Evolutionary conservation across 2,329 filamentous ascomycete genomes (phyloP).

Genomic region (Aspergillus ustus): DNA sequence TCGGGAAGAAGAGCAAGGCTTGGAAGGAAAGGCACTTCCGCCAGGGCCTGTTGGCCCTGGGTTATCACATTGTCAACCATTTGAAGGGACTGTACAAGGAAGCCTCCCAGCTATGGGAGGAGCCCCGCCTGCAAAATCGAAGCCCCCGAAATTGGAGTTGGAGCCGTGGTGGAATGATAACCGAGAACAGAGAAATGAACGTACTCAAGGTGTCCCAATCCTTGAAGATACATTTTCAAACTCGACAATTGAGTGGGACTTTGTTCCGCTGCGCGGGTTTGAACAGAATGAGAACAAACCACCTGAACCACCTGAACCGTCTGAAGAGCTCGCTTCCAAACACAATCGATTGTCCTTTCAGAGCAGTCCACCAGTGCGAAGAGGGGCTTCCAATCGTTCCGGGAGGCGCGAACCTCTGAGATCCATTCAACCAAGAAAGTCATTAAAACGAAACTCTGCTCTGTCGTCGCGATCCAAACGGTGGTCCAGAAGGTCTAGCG

Average conservation of each 20-base stretch:
- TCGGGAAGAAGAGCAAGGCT: constrained; percentile 28
- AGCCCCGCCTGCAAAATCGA: constrained; percentile 32
- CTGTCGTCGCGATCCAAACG: constrained; percentile 42
- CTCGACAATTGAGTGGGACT: constrained; percentile 37
- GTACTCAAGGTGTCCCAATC: constrained; percentile 23
- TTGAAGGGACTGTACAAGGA: constrained; percentile 27
- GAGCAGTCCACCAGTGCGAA: constrained; percentile 35
- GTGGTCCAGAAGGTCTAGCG: constrained; percentile 44
- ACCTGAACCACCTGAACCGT: constrained; percentile 6
- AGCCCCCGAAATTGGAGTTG: constrained; percentile 41
- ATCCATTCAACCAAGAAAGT: constrained; percentile 39
- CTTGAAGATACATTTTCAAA: constrained; percentile 33
- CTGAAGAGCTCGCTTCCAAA: constrained; percentile 24
- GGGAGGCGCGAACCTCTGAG: constrained; percentile 41
- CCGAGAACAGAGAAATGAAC: constrained; percentile 29
- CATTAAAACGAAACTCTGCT: constrained; percentile 42
- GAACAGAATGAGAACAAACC: constrained; percentile 29
- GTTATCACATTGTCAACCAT: constrained; percentile 32
- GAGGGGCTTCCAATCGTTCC: constrained; percentile 35
- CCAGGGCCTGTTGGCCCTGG: constrained; percentile 28
- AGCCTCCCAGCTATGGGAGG: constrained; percentile 29
- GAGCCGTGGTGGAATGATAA: constrained; percentile 38
- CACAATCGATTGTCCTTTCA: constrained; percentile 36
- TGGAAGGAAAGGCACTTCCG: constrained; percentile 29
- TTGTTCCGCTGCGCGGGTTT: constrained; percentile 30